A percentile compares a stretch with the other conserved stretches of the same genome.
These are phyloP conservation scores for Paspalum vaginatum DNA, from an alignment of 176 grass and related monocot species.

Conservation along the genomic window DNA sequence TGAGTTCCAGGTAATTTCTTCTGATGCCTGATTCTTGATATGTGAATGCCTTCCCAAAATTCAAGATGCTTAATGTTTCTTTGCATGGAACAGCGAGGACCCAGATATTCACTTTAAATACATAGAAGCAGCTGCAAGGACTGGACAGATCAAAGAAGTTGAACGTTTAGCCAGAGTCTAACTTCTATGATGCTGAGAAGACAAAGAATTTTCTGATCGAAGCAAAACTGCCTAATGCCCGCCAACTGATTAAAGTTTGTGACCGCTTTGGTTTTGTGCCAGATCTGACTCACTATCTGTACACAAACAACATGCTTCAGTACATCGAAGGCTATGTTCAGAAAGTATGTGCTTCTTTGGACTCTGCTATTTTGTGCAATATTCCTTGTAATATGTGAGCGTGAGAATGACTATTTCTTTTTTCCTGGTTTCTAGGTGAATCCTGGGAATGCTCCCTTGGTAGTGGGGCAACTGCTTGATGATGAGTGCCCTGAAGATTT, in stretches of 20 bases:
- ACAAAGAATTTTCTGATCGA: too few species aligned
- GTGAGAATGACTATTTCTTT: constrained; percentile 33
- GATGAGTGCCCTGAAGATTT: constrained; percentile 98
- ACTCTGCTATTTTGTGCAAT: constrained; percentile 7
- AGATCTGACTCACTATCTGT: too few species aligned
- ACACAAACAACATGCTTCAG: too few species aligned
- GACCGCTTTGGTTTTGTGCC: too few species aligned
- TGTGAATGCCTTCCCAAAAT: not conserved
- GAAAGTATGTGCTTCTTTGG: too few species aligned
- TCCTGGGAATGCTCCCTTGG: constrained; percentile 90
- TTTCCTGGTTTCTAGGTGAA: constrained; percentile 70
- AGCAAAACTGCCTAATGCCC: too few species aligned
- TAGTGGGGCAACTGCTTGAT: constrained; percentile 89
- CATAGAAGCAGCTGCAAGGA: constrained; percentile 92
- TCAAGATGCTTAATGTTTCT: constrained; percentile 20
- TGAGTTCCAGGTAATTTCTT: constrained; percentile 85
- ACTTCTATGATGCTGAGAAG: too few species aligned
- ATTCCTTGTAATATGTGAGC: constrained; percentile 13
- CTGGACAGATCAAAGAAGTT: constrained; percentile 96
- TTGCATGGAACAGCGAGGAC: constrained; percentile 74
- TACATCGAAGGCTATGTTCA: too few species aligned
- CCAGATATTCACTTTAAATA: constrained; percentile 97
- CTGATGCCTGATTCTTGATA: not conserved
- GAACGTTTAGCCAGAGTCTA: constrained; percentile 92
- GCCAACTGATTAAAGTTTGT: too few species aligned